These are phyloP conservation scores for Novymonas esmeraldas DNA, from an alignment of 208 protist genomes.

Conservation along the genomic window DNA sequence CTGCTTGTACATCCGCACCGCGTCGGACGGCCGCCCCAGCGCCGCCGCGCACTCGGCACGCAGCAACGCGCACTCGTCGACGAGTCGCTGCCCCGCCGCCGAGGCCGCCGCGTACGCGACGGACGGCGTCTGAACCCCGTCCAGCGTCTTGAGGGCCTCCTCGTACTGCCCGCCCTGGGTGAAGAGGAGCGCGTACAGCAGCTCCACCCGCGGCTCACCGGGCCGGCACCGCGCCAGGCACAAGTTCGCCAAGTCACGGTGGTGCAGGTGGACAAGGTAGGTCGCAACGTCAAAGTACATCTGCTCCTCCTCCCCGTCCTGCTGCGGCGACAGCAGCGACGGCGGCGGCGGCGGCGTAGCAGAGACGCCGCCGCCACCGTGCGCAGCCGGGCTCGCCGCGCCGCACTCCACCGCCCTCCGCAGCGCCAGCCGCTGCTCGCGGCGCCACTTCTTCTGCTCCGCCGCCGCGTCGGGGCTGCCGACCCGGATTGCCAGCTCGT, in stretches of 20 bases:
- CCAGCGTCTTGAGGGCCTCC: slow-evolving; percentile 55
- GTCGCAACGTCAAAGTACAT: slow-evolving; percentile 49
- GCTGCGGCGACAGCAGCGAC: not conserved
- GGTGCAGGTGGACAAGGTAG: slow-evolving; percentile 67
- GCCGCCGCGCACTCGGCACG: slow-evolving; percentile 64
- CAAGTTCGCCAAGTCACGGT: slow-evolving; percentile 75
- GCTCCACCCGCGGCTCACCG: slow-evolving; percentile 41
- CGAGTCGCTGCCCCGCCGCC: not conserved
- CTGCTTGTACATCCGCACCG: slow-evolving; percentile 57
- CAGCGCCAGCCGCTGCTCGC: slow-evolving; percentile 60
- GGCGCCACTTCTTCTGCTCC: slow-evolving; percentile 52
- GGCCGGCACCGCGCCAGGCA: slow-evolving; percentile 60
- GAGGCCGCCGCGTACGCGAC: not conserved
- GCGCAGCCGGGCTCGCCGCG: not conserved
- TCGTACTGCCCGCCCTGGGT: slow-evolving; percentile 70
- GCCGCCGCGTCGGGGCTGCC: slow-evolving; percentile 42
- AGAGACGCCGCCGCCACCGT: not conserved
- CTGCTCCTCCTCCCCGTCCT: slow-evolving; percentile 23
- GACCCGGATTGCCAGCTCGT: slow-evolving; percentile 46
- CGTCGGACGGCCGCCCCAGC: slow-evolving; percentile 53
- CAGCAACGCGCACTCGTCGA: slow-evolving; percentile 55
- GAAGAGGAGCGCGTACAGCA: slow-evolving; percentile 83
- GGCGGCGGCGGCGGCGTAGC: not conserved
- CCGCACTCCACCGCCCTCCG: slow-evolving; percentile 46
- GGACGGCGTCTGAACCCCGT: slow-evolving; percentile 16